Evolutionary conservation across 306 rosid species (phyloP).

Genomic region (Hippophae rhamnoides): DNA sequence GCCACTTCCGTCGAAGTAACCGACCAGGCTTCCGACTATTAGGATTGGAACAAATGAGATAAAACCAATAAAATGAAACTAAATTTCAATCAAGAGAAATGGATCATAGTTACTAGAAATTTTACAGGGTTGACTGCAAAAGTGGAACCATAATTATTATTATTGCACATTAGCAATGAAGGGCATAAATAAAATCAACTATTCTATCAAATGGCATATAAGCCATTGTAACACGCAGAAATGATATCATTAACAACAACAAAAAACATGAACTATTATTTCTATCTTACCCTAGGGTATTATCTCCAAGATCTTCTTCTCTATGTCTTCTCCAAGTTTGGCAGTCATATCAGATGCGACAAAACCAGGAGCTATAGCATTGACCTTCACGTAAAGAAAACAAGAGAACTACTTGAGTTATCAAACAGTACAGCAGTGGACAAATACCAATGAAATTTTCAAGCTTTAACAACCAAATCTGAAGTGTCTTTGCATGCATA

Average conservation of each 20-base stretch:
- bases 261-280: neutral
- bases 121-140: no score
- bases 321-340: slow-evolving; percentile 71
- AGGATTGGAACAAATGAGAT: no score
- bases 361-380: slow-evolving; percentile 87
- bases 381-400: slow-evolving; percentile 46
- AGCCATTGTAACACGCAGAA: neutral
- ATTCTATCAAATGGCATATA: neutral
- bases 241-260: neutral
- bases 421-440: neutral
- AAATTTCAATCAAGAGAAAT: no score
- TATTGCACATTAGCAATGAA: no score
- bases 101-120: no score
- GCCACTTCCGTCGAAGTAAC: no score
- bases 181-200: no score
- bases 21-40: no score
- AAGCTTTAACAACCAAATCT: neutral
- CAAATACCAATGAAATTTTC: neutral
- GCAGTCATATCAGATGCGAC: slow-evolving; percentile 98
- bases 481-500: neutral
- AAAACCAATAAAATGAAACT: no score
- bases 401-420: slow-evolving; percentile 6
- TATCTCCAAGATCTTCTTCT: slow-evolving; percentile 72
- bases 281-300: slow-evolving; percentile 73
- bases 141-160: no score